These are phyloP conservation scores for Cercospora sp. DNA, from an alignment of 2,329 filamentous ascomycete species.

Conservation along the genomic window DNA sequence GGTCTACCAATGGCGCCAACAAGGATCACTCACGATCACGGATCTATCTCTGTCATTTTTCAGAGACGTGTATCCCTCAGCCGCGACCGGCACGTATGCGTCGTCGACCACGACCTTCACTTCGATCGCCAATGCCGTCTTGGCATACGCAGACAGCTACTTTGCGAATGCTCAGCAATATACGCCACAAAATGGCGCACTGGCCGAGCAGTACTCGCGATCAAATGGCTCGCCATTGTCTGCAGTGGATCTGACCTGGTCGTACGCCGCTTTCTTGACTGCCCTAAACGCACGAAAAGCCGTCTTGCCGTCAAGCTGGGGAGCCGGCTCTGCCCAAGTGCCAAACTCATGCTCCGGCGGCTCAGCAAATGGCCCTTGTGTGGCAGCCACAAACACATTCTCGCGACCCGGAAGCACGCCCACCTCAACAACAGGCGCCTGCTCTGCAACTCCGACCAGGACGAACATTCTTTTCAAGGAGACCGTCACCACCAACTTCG, in stretches of 20 bases:
- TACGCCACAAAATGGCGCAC: slow-evolving; percentile 59
- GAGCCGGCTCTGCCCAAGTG: slow-evolving; percentile 26
- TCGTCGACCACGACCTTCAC: slow-evolving; percentile 43
- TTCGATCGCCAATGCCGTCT: slow-evolving; percentile 59
- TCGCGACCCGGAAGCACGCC: slow-evolving; percentile 24
- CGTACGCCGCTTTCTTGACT: slow-evolving; percentile 69
- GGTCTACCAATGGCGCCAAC: slow-evolving; percentile 66
- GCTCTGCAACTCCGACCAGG: slow-evolving; percentile 28
- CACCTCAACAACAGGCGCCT: slow-evolving; percentile 24
- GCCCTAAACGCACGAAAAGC: slow-evolving; percentile 59
- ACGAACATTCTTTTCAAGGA: slow-evolving; percentile 46
- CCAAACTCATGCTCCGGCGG: slow-evolving; percentile 30
- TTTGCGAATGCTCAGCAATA: slow-evolving; percentile 46
- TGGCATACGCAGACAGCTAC: slow-evolving; percentile 62
- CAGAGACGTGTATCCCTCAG: slow-evolving; percentile 60
- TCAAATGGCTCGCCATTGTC: slow-evolving; percentile 54
- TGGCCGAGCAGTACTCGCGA: slow-evolving; percentile 67
- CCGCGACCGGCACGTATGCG: slow-evolving; percentile 63
- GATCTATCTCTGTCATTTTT: slow-evolving; percentile 70
- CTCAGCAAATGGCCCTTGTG: slow-evolving; percentile 33
- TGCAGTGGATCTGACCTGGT: slow-evolving; percentile 70
- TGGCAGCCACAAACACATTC: slow-evolving; percentile 34
- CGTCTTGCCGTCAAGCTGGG: slow-evolving; percentile 60
- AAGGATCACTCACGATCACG: slow-evolving; percentile 65
- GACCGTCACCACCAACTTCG: slow-evolving; percentile 52